A percentile compares a stretch with the other conserved stretches of the same genome.
phyloP scores from a whole-genome alignment of 768 basidiomycete genomes.

The Dioszegia aurantiaca region DNA sequence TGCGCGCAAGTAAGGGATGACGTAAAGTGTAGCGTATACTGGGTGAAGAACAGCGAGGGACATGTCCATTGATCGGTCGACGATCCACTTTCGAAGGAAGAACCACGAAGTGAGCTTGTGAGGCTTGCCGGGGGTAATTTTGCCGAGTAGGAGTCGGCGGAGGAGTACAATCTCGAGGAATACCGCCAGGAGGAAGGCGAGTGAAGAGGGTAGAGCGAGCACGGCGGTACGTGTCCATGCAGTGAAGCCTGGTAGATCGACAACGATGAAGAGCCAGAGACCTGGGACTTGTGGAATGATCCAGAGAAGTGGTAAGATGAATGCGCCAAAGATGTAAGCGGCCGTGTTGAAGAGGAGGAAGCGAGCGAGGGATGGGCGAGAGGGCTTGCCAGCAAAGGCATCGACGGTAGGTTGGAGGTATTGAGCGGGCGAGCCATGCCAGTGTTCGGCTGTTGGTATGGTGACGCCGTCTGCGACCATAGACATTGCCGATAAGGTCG shows the following conservation, averaged over 20 bases:
- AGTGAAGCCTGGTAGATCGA: background rate
- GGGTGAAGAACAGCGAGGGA: constrained; percentile 6
- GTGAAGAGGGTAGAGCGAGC: background rate
- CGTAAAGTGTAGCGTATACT: constrained; percentile 2
- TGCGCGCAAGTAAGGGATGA: background rate
- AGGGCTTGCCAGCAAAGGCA: background rate
- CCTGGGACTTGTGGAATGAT: constrained; percentile 5
- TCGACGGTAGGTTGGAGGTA: background rate
- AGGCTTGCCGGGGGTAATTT: background rate
- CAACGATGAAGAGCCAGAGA: background rate
- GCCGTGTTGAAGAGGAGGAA: background rate
- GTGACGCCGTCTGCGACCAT: background rate
- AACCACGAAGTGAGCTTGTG: background rate
- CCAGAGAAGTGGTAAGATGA: constrained; percentile 2
- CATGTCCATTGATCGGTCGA: constrained; percentile 10
- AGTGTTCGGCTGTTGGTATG: background rate
- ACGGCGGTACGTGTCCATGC: constrained; percentile 1
- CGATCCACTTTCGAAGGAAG: constrained; percentile 1
- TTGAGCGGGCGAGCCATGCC: constrained; percentile 1
- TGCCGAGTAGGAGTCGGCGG: background rate
- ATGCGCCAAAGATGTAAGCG: background rate
- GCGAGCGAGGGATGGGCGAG: background rate
- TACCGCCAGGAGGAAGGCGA: background rate
- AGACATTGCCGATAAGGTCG: background rate
- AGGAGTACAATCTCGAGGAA: constrained; percentile 1